Conservation (phyloP, 495 filamentous ascomycete genomes). For the Jackrogersella minutella region DNA sequence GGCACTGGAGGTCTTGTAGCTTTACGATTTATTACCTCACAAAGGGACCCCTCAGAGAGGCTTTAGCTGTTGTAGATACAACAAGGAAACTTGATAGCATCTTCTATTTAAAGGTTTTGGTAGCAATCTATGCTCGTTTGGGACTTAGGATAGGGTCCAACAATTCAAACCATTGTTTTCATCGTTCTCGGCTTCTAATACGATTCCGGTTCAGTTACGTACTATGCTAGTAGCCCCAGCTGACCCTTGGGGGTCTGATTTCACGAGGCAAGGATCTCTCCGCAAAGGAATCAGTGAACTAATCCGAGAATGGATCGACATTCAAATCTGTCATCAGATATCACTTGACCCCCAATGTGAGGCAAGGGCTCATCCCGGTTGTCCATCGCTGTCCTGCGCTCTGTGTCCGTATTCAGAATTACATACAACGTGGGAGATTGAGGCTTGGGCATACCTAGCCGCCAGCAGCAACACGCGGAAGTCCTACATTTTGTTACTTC, state of each 20-base stretch:
- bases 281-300: conserved; percentile 25
- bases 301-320: conserved; percentile 5
- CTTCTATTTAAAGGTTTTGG: conserved; percentile 7
- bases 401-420: conserved; percentile 39
- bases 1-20: not conserved
- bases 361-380: conserved; percentile 23
- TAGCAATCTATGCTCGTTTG: not conserved
- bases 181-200: conserved; percentile 15
- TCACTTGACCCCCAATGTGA: conserved; percentile 36
- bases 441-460: conserved; percentile 35
- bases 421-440: conserved; percentile 15
- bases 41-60: not conserved
- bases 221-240: conserved; percentile 6
- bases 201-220: conserved; percentile 4
- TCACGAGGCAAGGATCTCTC: conserved; percentile 35
- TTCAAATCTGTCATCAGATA: conserved; percentile 15
- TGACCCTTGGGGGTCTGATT: conserved; percentile 18
- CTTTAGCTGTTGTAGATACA: not conserved
- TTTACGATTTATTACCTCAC: not conserved
- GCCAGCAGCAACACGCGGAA: conserved; percentile 24
- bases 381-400: conserved; percentile 18
- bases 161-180: too few species aligned
- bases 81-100: not conserved
- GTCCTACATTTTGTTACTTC: conserved; percentile 8
- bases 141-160: too few species aligned